These are phyloP conservation scores for Metarhizium humberi DNA, from an alignment of 2,329 filamentous ascomycete genomes.

Conservation along the genomic window DNA sequence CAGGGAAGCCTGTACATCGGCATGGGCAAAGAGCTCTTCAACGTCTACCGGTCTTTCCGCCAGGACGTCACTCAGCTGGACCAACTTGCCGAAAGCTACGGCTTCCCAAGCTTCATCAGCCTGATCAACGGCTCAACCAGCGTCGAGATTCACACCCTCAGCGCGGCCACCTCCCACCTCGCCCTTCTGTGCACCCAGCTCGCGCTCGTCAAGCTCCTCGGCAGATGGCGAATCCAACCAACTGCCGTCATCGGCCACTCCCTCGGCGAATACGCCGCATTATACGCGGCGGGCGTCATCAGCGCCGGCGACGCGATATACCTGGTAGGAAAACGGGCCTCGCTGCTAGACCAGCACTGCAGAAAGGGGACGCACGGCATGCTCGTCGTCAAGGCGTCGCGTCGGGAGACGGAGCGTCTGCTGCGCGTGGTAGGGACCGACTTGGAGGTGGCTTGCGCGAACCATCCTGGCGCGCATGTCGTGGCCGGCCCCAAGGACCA, in stretches of 20 bases:
- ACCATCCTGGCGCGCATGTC: conserved; percentile 52
- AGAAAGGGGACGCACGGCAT: conserved; percentile 55
- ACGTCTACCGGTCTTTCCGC: conserved; percentile 21
- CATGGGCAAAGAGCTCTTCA: conserved; percentile 24
- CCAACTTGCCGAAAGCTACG: conserved; percentile 18
- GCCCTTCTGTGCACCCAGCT: conserved; percentile 29
- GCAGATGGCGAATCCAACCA: conserved; percentile 38
- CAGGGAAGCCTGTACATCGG: conserved; percentile 29
- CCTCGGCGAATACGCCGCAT: conserved; percentile 65
- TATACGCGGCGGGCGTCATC: conserved; percentile 61
- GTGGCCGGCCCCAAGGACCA: conserved; percentile 3
- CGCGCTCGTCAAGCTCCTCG: conserved; percentile 24
- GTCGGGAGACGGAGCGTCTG: neutral
- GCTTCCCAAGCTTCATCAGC: conserved; percentile 27
- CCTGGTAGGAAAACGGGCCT: conserved; percentile 59
- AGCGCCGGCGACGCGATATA: conserved; percentile 63
- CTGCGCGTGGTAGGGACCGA: conserved; percentile 30
- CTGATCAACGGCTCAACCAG: conserved; percentile 34
- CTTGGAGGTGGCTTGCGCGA: conserved; percentile 44
- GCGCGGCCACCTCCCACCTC: conserved; percentile 24
- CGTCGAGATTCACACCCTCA: conserved; percentile 4
- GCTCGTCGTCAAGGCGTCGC: conserved; percentile 36
- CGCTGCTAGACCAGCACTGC: conserved; percentile 56
- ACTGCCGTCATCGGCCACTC: conserved; percentile 52
- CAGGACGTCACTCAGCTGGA: conserved; percentile 23